Base-by-base conservation (phyloP, 2,329 filamentous ascomycete species). In the Xylaria sp. region DNA sequence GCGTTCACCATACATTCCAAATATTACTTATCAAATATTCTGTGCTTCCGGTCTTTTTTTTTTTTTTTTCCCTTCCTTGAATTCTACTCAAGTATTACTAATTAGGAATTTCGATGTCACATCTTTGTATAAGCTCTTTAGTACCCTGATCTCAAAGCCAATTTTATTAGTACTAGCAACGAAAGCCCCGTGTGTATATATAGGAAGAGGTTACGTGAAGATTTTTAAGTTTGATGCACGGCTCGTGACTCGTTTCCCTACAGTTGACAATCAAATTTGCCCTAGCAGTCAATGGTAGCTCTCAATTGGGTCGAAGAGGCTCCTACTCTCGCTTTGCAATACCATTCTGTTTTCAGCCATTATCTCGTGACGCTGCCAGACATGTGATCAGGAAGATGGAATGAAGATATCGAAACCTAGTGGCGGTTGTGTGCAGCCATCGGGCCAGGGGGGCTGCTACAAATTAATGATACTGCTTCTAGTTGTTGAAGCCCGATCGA, bases 331-430 rank as follows among this genome's bases (percentile, higher is more conserved):
- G 28, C 54, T 32, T 2, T 28, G 28, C 7, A 34, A 25, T 37
- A 18, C 28, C 6, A 28, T 15, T 20, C 20, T 2, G 15, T 10
- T 23, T 46, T 41, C 13, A 13, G 3, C 18, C 28, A 10, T 34
- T 34, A 18, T 54, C 18, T 15, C 23, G 44, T 18, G 10, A 3
- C 51, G 44, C 52, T 44, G 23, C 20, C 2, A 7, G 20, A 58
- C 20, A 51, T 58, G 39, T 58, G 32, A 52, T 34, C 58, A 23
- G 34, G 28, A 59, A 54, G 25, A 59, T 9, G 39, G 15, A 44
- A 1, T 2, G 18, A 13, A 34, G 8, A 54, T 32, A 1, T 25
- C 8, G 25, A 60, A 48, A 34, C 37, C 12, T 2, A 37, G 28
- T 28, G 28, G n/a, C 25, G 25, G 23, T n/a, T 37, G 34, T 46